Conservation (phyloP, 306 rosid species). For the Trifolium subterraneum region DNA sequence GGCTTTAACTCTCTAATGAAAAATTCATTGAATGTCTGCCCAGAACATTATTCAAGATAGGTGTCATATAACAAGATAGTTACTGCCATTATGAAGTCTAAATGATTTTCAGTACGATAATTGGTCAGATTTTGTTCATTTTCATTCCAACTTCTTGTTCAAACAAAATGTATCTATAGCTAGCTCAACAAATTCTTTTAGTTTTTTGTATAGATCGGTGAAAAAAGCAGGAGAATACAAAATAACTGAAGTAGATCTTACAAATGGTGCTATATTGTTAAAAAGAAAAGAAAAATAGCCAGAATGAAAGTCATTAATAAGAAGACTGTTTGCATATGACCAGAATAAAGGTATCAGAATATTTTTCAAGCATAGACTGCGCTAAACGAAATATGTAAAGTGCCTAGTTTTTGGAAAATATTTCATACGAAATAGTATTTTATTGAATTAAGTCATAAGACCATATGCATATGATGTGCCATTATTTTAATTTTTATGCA, state of each 20-base stretch:
- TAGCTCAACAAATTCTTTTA: conserved; percentile 34
- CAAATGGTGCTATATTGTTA: background rate
- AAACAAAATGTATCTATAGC: conserved; percentile 31
- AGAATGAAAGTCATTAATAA: conserved; percentile 10
- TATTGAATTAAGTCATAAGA: conserved; percentile 14
- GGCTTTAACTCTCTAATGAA: conserved; percentile 89
- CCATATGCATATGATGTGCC: conserved; percentile 16
- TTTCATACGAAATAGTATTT: conserved; percentile 9
- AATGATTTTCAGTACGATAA: conserved; percentile 19
- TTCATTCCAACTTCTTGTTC: conserved; percentile 23
- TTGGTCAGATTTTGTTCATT: conserved; percentile 21
- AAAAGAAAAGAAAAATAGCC: background rate
- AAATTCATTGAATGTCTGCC: conserved; percentile 94
- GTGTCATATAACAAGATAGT: conserved; percentile 33
- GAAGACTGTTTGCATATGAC: conserved; percentile 12
- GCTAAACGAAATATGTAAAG: conserved; percentile 12
- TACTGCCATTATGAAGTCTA: conserved; percentile 33
- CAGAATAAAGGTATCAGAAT: conserved; percentile 3
- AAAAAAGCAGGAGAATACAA: conserved; percentile 16
- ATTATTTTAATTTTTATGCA: background rate
- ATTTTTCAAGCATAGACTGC: conserved; percentile 9
- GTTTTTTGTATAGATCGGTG: conserved; percentile 9
- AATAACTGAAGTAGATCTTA: conserved; percentile 11
- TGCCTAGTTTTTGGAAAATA: conserved; percentile 14
- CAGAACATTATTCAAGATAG: conserved; percentile 34